Percentiles rank a stretch among this genome's conserved stretches.
Conservation (phyloP, 2,329 filamentous ascomycete genomes). For the Cladosporium oxysporum region DNA sequence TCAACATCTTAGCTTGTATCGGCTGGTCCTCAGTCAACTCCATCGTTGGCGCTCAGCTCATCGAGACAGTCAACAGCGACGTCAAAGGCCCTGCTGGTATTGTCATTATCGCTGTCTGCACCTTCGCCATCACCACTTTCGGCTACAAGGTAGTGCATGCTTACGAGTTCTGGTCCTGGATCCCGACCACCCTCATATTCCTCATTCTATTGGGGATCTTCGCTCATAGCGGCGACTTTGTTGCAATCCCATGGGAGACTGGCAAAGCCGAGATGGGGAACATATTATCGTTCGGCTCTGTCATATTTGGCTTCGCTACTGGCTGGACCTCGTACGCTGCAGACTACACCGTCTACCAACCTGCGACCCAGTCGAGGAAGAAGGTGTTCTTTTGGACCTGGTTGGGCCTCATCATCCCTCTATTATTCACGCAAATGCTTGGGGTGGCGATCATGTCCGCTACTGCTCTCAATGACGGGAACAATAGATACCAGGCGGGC, state of each 20-base stretch:
- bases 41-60: constrained; percentile 76
- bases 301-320: constrained; percentile 68
- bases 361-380: constrained; percentile 57
- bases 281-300: constrained; percentile 65
- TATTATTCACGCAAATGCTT: constrained; percentile 73
- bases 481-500: constrained; percentile 58
- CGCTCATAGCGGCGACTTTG: constrained; percentile 66
- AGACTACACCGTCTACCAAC: constrained; percentile 81
- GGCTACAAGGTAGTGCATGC: constrained; percentile 74
- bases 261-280: constrained; percentile 62
- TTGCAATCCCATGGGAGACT: constrained; percentile 59
- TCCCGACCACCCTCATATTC: constrained; percentile 72
- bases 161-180: constrained; percentile 76
- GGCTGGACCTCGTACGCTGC: constrained; percentile 75
- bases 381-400: constrained; percentile 72
- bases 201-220: constrained; percentile 70
- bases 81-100: constrained; percentile 76
- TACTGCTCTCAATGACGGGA: constrained; percentile 54
- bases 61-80: constrained; percentile 69
- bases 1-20: constrained; percentile 70
- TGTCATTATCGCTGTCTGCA: constrained; percentile 69
- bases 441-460: constrained; percentile 71
- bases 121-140: constrained; percentile 70
- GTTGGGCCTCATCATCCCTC: constrained; percentile 67
- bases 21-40: constrained; percentile 78